A percentile compares a stretch with the other conserved stretches of the same genome.
These are phyloP conservation scores for Aspergillus tamarii DNA, from an alignment of 2,329 filamentous ascomycete species.

Conservation along the genomic window DNA sequence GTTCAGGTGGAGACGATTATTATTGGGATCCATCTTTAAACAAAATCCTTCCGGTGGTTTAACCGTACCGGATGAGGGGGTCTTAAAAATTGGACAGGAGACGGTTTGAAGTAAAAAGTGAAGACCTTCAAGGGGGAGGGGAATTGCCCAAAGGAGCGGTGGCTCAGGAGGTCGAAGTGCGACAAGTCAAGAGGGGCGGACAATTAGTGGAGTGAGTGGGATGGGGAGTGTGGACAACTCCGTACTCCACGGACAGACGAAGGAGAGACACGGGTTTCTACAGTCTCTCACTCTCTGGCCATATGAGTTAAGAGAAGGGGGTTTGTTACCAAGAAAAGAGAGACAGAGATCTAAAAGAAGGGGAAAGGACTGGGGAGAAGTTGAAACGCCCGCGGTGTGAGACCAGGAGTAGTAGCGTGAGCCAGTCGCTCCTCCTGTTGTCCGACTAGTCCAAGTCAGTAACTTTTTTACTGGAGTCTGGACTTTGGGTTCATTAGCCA, in stretches of 20 bases:
- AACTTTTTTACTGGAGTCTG: conserved; percentile 7
- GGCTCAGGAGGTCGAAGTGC: conserved; percentile 28
- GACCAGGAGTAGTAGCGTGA: conserved; percentile 2
- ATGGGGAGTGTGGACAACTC: conserved; percentile 17
- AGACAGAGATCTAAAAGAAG: background rate
- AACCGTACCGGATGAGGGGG: conserved; percentile 13
- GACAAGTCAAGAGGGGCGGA: conserved; percentile 13
- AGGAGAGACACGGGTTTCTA: conserved; percentile 1
- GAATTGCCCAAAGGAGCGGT: conserved; percentile 31
- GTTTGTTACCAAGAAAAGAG: background rate
- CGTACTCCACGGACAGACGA: conserved; percentile 3
- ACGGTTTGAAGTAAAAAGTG: conserved; percentile 12
- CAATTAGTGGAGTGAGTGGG: conserved; percentile 17
- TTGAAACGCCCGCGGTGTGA: conserved; percentile 1
- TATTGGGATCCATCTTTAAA: conserved; percentile 53
- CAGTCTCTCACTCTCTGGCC: background rate
- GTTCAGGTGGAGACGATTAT: conserved; percentile 54
- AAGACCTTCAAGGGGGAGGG: conserved; percentile 19
- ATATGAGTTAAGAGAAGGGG: background rate
- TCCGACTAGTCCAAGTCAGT: background rate
- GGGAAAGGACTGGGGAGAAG: background rate
- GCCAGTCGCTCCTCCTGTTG: background rate
- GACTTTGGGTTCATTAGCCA: conserved; percentile 5
- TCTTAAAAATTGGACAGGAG: conserved; percentile 8
- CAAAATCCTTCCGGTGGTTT: conserved; percentile 54